Evolutionary conservation across 495 filamentous ascomycete genomes (phyloP).

Genomic region (Trichocladium uniseriatum): DNA sequence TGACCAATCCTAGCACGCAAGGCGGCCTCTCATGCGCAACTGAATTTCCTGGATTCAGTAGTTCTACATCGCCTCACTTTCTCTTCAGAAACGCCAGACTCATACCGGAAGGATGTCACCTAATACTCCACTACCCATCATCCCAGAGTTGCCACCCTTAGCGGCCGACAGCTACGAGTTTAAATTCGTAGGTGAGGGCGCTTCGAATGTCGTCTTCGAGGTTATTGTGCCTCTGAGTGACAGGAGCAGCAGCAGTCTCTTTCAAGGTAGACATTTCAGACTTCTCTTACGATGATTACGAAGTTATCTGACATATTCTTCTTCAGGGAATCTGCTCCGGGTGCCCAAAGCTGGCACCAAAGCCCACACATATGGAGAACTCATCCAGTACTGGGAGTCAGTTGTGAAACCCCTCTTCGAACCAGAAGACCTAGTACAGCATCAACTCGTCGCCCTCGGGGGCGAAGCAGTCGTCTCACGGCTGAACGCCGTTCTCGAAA

Average conservation of each 20-base stretch:
- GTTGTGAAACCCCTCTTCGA: slow-evolving; percentile 50
- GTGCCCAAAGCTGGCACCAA: slow-evolving; percentile 55
- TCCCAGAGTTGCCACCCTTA: not conserved
- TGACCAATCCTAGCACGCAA: not conserved
- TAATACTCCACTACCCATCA: not conserved
- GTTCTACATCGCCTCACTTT: too few species aligned
- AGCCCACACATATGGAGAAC: slow-evolving; percentile 45
- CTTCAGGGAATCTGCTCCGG: slow-evolving; percentile 49
- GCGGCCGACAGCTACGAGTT: slow-evolving; percentile 12
- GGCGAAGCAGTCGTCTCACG: slow-evolving; percentile 18
- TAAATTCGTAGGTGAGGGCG: slow-evolving; percentile 49
- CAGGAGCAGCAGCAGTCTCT: slow-evolving; percentile 7
- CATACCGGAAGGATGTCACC: not conserved
- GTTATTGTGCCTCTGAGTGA: slow-evolving; percentile 32
- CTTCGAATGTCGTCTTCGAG: slow-evolving; percentile 63
- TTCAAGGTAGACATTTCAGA: slow-evolving; percentile 10
- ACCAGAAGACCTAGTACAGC: slow-evolving; percentile 49
- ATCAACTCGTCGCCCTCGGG: slow-evolving; percentile 47
- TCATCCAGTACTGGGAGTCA: slow-evolving; percentile 48
- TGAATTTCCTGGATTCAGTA: not conserved
- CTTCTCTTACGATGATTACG: not conserved
- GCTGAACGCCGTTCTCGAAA: slow-evolving; percentile 44
- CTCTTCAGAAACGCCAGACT: too few species aligned
- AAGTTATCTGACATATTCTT: slow-evolving; percentile 11
- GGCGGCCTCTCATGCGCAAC: not conserved